Base-by-base conservation (phyloP, 495 filamentous ascomycete genomes). In the Clohesyomyces aquaticus region DNA sequence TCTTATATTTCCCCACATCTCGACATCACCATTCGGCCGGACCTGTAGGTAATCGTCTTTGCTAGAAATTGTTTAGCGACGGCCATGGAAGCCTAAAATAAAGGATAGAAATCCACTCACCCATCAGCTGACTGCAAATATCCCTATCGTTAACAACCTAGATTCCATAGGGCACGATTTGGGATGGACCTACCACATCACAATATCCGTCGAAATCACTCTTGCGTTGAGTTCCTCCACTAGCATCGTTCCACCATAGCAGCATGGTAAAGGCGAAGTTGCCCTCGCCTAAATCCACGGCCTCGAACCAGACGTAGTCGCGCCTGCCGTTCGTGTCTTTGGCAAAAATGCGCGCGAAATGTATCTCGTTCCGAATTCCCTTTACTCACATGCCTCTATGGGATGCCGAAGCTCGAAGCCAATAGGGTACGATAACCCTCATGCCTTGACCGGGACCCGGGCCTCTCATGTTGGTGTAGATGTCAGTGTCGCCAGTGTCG, bases 31-130 rank as follows among this genome's bases (percentile, higher is more conserved):
- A 19, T 54, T 22, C 9, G 51, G 25, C 9, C 25, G 12, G 25
- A 54, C 35, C 27, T 54, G 51, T n/a, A 54, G 23, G 51, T 54
- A 54, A 32, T 54, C 51, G 19, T 54, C 51, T 26, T 32, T 28
- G 51, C 45, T 47, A n/a, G 8, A n/a, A 23, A 18, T 8, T 8
- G 8, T 4, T 18, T n/a, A 18, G 6, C 18, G 4, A 18, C 18
- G 4, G 18, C 16, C n/a, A 8, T 4, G 16, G 4, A 47, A 47
- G 21, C 45, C n/a, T 4, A 14, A 38, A 38, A 14, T 6, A 38
- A 14, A 38, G 6, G 32, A 38, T 6, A 38, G 32, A n/a, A n/a
- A n/a, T n/a, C n/a, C n/a, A n/a, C 32, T 38, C 6, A 14, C 32
- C 32, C 32, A 38, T 38, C 32, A 14, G 6, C 14, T 6, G 32